These are phyloP conservation scores for Flaveria sonorensis DNA, from an alignment of 129 eudicot genomes.

Conservation along the genomic window DNA sequence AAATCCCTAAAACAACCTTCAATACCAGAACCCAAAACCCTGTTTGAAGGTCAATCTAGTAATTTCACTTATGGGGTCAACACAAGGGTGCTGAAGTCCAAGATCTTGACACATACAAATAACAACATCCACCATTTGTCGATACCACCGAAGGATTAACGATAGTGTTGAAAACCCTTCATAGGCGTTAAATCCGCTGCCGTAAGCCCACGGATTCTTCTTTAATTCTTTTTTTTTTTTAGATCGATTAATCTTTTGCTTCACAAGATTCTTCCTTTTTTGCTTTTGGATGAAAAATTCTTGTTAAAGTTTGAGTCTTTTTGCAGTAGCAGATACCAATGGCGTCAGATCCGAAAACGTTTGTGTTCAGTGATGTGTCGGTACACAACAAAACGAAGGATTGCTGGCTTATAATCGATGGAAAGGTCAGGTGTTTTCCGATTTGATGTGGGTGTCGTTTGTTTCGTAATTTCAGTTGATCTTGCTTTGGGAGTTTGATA, in stretches of 20 bases:
- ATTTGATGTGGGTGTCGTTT: neutral
- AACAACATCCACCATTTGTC: slow-evolving; percentile 16
- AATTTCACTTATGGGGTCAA: neutral
- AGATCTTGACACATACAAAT: slow-evolving; percentile 23
- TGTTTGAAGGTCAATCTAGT: slow-evolving; percentile 4
- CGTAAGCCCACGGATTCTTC: slow-evolving; percentile 19
- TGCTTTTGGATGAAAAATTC: neutral
- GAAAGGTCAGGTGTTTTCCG: slow-evolving; percentile 65
- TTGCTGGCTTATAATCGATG: slow-evolving; percentile 82
- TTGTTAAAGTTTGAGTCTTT: neutral
- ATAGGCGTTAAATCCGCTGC: slow-evolving; percentile 19
- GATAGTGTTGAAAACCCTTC: slow-evolving; percentile 16
- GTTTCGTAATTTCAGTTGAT: neutral
- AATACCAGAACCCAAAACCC: neutral
- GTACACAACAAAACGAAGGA: slow-evolving; percentile 82
- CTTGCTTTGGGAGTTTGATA: neutral
- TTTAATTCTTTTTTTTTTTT: neutral
- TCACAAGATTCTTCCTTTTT: slow-evolving; percentile 9
- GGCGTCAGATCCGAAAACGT: slow-evolving; percentile 75
- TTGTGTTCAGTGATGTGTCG: slow-evolving; percentile 60
- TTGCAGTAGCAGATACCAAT: slow-evolving; percentile 42
- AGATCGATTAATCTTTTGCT: slow-evolving; percentile 23
- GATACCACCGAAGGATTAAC: slow-evolving; percentile 12
- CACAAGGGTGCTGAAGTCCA: slow-evolving; percentile 11
- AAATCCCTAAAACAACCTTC: neutral